Evolutionary conservation across 176 grass and related monocot species (phyloP).

Genomic region (Bonia amplexicaulis): DNA sequence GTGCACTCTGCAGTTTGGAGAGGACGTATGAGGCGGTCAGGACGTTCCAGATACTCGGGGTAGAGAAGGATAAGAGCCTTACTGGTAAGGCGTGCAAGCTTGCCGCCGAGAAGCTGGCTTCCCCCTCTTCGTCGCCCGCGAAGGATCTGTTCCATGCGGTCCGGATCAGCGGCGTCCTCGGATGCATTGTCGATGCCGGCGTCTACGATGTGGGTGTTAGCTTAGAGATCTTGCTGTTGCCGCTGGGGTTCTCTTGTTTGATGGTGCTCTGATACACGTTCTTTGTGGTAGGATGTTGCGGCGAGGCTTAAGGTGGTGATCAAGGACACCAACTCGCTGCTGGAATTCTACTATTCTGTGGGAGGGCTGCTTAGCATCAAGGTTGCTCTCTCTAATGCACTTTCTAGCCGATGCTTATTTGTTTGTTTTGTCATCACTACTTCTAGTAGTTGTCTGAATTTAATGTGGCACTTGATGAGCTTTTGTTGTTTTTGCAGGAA

Average conservation of each 20-base stretch:
- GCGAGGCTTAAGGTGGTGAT: constrained; percentile 55
- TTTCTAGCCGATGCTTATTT: not conserved
- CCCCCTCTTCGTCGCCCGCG: constrained; percentile 14
- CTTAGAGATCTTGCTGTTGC: constrained; percentile 9
- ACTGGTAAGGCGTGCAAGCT: constrained; percentile 40
- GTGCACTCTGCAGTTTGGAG: constrained; percentile 39
- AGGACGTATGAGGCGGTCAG: constrained; percentile 48
- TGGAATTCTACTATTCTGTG: constrained; percentile 75
- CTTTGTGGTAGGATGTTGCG: constrained; percentile 54
- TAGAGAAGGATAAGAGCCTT: constrained; percentile 32
- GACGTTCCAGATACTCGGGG: constrained; percentile 44
- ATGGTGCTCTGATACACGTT: constrained; percentile 8
- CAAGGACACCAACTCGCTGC: constrained; percentile 71
- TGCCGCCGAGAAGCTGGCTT: constrained; percentile 32
- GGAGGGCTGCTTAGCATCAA: constrained; percentile 72
- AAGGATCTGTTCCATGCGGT: constrained; percentile 66
- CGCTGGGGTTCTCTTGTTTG: not conserved
- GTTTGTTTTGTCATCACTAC: not conserved
- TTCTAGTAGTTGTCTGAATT: not conserved
- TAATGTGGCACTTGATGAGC: not conserved
- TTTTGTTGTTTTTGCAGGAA: constrained; percentile 37
- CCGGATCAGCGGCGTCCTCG: constrained; percentile 38
- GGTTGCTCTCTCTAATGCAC: constrained; percentile 23
- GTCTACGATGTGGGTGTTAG: constrained; percentile 49
- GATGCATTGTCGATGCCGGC: constrained; percentile 31